These are phyloP conservation scores for Apiotrichum gracile DNA, from an alignment of 1,284 basidiomycete genomes.

Conservation along the genomic window DNA sequence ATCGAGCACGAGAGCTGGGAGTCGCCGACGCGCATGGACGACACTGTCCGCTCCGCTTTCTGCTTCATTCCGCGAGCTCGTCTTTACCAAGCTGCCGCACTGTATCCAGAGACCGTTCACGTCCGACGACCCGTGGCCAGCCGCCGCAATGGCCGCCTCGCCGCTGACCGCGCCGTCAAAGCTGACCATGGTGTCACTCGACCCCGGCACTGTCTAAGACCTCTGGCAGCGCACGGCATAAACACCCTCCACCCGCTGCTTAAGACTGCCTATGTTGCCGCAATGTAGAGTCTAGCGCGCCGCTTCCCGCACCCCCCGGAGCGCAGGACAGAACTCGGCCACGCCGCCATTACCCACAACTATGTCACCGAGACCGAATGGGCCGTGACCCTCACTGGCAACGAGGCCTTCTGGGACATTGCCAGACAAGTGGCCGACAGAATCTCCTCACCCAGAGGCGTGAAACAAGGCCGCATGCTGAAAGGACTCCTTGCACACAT, in stretches of 20 bases:
- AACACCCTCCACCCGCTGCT: slow-evolving; percentile 34
- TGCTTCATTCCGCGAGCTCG: slow-evolving; percentile 27
- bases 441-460: background rate
- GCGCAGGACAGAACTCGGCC: slow-evolving; percentile 19
- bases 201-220: slow-evolving; percentile 15
- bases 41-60: slow-evolving; percentile 16
- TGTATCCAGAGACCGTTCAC: slow-evolving; percentile 26
- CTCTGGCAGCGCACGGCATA: slow-evolving; percentile 18
- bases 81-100: slow-evolving; percentile 30
- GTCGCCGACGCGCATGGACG: slow-evolving; percentile 19
- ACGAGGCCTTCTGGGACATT: slow-evolving; percentile 25
- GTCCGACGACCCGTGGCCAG: slow-evolving; percentile 25
- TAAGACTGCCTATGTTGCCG: slow-evolving; percentile 22
- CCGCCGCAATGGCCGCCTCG: background rate
- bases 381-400: slow-evolving; percentile 1
- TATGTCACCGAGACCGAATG: slow-evolving; percentile 22
- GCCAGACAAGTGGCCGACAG: background rate
- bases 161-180: slow-evolving; percentile 4
- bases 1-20: background rate
- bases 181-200: slow-evolving; percentile 15
- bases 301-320: slow-evolving; percentile 13
- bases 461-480: slow-evolving; percentile 17
- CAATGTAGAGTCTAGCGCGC: slow-evolving; percentile 22
- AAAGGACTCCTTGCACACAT: slow-evolving; percentile 33
- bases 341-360: slow-evolving; percentile 27